These are phyloP conservation scores for Trametes cubensis DNA, from an alignment of 768 basidiomycete species.

Conservation along the genomic window DNA sequence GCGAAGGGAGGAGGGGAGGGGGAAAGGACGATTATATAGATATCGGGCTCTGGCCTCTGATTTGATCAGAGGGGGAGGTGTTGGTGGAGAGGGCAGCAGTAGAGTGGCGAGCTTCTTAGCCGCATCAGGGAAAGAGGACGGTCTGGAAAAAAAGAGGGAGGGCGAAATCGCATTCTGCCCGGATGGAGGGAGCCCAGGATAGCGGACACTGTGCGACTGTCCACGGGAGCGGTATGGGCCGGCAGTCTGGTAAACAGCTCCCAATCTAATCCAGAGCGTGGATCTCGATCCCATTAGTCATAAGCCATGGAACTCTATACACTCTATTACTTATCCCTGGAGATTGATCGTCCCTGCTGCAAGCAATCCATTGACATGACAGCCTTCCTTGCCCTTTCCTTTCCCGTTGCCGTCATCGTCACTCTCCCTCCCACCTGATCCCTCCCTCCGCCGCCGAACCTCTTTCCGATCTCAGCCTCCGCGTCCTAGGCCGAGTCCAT, in stretches of 20 bases:
- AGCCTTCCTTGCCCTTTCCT: neutral
- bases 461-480: too few relatives aligned
- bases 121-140: slow-evolving; percentile 19
- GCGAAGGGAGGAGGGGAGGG: slow-evolving; percentile 21
- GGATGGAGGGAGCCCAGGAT: neutral
- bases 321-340: slow-evolving; percentile 17
- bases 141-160: slow-evolving; percentile 13
- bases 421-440: neutral
- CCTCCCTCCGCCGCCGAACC: neutral
- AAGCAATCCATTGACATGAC: neutral
- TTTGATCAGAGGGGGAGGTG: slow-evolving; percentile 19
- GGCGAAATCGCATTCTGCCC: slow-evolving; percentile 1
- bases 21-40: slow-evolving; percentile 26
- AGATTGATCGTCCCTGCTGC: slow-evolving; percentile 24
- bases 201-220: slow-evolving; percentile 17
- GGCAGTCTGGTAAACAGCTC: slow-evolving; percentile 10
- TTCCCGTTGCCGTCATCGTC: neutral
- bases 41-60: slow-evolving; percentile 15
- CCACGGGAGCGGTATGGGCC: slow-evolving; percentile 8
- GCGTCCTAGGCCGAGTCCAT: neutral
- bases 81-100: slow-evolving; percentile 8
- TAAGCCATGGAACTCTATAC: slow-evolving; percentile 9
- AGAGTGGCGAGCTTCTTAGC: slow-evolving; percentile 20
- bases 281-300: slow-evolving; percentile 15
- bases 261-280: slow-evolving; percentile 17